Evolutionary conservation across 1,139 yeast genomes (phyloP), one percentile per base, ranked within the genome.

Genomic region (Taphrina sp.): DNA sequence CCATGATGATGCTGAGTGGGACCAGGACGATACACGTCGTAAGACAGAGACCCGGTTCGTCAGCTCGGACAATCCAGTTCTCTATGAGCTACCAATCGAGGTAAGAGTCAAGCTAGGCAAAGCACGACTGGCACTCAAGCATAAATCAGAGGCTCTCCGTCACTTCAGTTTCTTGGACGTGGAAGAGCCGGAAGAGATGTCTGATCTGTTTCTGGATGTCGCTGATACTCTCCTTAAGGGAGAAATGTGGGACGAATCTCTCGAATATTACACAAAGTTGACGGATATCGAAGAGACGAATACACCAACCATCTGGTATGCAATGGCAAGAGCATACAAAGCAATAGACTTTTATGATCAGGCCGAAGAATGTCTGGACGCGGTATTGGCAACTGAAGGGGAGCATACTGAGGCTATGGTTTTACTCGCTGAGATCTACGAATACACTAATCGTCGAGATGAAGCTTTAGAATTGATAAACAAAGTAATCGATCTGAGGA

Each of bases 341-440:
- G 95, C 85, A 65, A 74, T 82, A 0, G 89, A 83, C 19, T 82
- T 84, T 54, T 83, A 79, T 61, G 76, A 72, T 14, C 79, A 80
- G 44, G 96, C 98, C 0, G 83, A 79, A 62, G 73, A 73, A 22
- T 81, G 85, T 1, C 88, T 82, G 66, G 72, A 73, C 42, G 72
- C 76, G 3, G 78, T 88, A 1, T 68, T 86, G 14, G 75, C 74
- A 19, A 67, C 49, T 29, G 85, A 82, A 5, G 85, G 86, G 0
- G 74, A 75, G 12, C 83, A 87, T 64, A 70, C 85, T 37, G 95
- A 89, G 61, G 78, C 83, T 10, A 81, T 85, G 64, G 74, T 89
- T 33, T 84, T 86, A 0, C 72, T 92, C 24, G 95, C 95, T 0
- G 97, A 92, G 69, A 80, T 89, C 1, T 79, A 82, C 58, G 86